Evolutionary conservation across 306 rosid genomes (phyloP), one percentile per base, ranked within the genome.

Genomic region (Albizia julibrissin): DNA sequence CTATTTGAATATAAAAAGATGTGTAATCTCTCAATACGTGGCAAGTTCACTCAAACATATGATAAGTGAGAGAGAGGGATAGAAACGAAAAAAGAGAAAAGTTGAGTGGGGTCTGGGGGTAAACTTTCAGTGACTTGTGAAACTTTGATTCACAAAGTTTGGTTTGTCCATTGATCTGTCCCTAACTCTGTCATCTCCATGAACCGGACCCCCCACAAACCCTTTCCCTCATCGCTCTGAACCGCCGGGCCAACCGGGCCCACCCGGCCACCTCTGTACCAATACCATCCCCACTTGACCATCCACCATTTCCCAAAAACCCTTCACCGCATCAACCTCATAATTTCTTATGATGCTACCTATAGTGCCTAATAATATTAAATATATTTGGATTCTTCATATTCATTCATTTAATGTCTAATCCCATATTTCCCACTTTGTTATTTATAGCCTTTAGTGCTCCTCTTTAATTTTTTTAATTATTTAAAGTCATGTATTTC

Each of bases 231-330:
- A 73, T 49, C 0, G 49, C 49, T 43, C 79, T 3, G 34, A 52
- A n/a, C 67, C 26, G 61, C 50, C 40, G 44, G 49, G 6, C 14
- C 49, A 31, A 14, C 3, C 33, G 52, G 33, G 16, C 24, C 65
- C 65, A 58, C 65, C 56, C 31, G 79, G 15, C 49, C 50, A 54
- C 79, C 52, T n/a, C 69, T 56, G 69, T 58, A 31, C 24, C 33
- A 6, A 0, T 50, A 0, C 56, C 56, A 16, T 49, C 56, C 64
- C 68, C 69, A 39, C 40, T 26, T 33, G 31, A 22, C 31, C 24
- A 46, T 74, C 67, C 34, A 11, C 34, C 78, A 52, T 52, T 19
- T 52, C 5, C 18, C 27, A 58, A 21, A 15, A 50, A 8, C 40
- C 42, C 42, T 47, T n/a, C 62, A 56, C n/a, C 54, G 3, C 40